Conservation (phyloP, 805 yeast species). For the Ogataea populi-albae region DNA sequence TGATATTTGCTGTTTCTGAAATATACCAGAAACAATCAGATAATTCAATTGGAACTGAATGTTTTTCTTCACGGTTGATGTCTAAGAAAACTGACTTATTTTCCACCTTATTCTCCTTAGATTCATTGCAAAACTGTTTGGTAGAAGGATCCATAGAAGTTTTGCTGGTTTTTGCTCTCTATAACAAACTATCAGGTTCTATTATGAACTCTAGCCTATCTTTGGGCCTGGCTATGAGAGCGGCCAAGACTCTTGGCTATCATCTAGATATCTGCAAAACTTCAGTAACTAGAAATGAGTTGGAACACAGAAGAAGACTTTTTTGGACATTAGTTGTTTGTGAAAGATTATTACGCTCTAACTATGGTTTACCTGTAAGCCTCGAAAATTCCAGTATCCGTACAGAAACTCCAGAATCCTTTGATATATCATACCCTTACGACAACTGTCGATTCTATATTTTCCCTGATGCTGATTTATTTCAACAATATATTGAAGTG, state of each 20-base stretch:
- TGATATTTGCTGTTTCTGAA: slow-evolving; percentile 70
- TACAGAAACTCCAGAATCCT: slow-evolving; percentile 62
- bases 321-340: slow-evolving; percentile 26
- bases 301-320: slow-evolving; percentile 39
- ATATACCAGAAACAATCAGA: no score
- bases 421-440: slow-evolving; percentile 53
- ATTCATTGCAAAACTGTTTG: no score
- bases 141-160: no score
- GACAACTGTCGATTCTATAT: slow-evolving; percentile 49
- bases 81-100: no score
- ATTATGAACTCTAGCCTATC: no score
- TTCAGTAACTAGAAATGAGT: slow-evolving; percentile 38
- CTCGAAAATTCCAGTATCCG: slow-evolving; percentile 71
- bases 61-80: no score
- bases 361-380: slow-evolving; percentile 67
- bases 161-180: no score
- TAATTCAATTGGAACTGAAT: no score
- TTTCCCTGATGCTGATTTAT: slow-evolving; percentile 67
- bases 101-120: no score
- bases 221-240: slow-evolving; percentile 63
- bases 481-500: slow-evolving; percentile 63
- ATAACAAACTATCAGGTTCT: no score
- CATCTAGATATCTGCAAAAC: slow-evolving; percentile 70
- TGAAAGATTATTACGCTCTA: slow-evolving; percentile 63
- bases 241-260: slow-evolving; percentile 64